These are phyloP conservation scores for Trypanosoma grayi DNA, from an alignment of 208 protist species.

Conservation along the genomic window DNA sequence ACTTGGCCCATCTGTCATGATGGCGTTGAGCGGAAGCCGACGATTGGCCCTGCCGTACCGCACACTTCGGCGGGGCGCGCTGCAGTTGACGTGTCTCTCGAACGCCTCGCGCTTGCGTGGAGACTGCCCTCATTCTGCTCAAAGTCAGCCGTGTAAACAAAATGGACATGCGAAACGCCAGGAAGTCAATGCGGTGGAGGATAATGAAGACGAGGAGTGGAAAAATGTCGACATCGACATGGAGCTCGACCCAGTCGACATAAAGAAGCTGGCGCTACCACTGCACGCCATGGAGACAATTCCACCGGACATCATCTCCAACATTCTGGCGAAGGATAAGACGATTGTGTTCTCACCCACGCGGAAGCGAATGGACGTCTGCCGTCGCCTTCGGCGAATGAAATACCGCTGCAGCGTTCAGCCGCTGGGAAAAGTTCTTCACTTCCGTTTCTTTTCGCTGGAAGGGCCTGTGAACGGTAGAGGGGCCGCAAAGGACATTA, in stretches of 20 bases:
- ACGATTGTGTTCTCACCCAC: slow-evolving; percentile 38
- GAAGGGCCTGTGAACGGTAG: not conserved
- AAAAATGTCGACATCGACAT: slow-evolving; percentile 14
- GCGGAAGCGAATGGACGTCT: slow-evolving; percentile 17
- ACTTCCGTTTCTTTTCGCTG: slow-evolving; percentile 43
- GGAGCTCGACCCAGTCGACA: slow-evolving; percentile 22
- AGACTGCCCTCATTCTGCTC: not conserved
- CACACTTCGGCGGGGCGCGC: not conserved
- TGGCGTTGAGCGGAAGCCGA: not conserved
- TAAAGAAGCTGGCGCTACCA: slow-evolving; percentile 31
- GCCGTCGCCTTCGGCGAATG: slow-evolving; percentile 17
- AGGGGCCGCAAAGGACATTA: slow-evolving; percentile 1
- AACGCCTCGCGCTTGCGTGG: not conserved
- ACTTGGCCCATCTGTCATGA: not conserved
- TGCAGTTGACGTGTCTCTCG: not conserved
- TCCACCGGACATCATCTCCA: slow-evolving; percentile 35
- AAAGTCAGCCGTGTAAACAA: not conserved
- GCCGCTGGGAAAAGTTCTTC: slow-evolving; percentile 40
- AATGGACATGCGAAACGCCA: too few species aligned
- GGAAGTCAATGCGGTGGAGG: too few species aligned
- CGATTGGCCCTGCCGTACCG: not conserved
- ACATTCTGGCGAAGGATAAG: slow-evolving; percentile 34
- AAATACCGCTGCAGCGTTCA: slow-evolving; percentile 29
- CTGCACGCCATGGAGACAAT: slow-evolving; percentile 55
- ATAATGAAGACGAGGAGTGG: slow-evolving; percentile 15